Evolutionary conservation across 768 basidiomycete species (phyloP).

Genomic region (Piloderma croceum): DNA sequence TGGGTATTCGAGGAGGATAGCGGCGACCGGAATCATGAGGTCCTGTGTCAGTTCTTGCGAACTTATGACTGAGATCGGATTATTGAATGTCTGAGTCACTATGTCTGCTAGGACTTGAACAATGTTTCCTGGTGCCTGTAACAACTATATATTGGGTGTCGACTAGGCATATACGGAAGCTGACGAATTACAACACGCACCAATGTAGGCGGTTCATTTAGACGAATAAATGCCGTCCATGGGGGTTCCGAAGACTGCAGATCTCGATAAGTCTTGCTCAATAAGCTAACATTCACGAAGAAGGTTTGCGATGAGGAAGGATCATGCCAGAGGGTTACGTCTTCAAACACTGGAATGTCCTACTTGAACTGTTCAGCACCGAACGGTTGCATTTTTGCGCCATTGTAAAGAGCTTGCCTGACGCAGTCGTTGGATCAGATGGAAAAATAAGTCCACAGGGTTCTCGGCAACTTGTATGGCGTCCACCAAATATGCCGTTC

Average conservation of each 20-base stretch:
- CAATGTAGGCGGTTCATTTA: too few species aligned
- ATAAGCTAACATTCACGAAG: conserved; percentile 37
- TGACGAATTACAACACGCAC: too few species aligned
- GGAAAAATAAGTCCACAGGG: conserved; percentile 29
- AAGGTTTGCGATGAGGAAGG: conserved; percentile 46
- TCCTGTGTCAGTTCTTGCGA: too few species aligned
- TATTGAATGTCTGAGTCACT: too few species aligned
- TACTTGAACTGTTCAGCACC: conserved; percentile 2
- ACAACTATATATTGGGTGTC: too few species aligned
- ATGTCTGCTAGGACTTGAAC: too few species aligned
- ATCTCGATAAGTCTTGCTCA: too few species aligned
- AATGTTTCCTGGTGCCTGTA: too few species aligned
- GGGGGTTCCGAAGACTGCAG: too few species aligned
- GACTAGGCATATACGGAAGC: too few species aligned
- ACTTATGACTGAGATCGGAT: too few species aligned
- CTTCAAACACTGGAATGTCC: conserved; percentile 29
- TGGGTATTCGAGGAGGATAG: conserved; percentile 55
- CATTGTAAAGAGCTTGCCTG: conserved; percentile 20
- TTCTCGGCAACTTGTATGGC: conserved; percentile 29
- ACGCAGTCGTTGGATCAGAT: conserved; percentile 36
- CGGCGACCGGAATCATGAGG: conserved; percentile 48
- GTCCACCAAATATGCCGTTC: conserved; percentile 51
- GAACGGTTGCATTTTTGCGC: neutral
- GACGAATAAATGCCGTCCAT: too few species aligned
- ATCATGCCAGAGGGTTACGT: conserved; percentile 44